These are phyloP conservation scores for Trichoderma orchidacearum DNA, from an alignment of 495 filamentous ascomycete genomes.

Conservation along the genomic window DNA sequence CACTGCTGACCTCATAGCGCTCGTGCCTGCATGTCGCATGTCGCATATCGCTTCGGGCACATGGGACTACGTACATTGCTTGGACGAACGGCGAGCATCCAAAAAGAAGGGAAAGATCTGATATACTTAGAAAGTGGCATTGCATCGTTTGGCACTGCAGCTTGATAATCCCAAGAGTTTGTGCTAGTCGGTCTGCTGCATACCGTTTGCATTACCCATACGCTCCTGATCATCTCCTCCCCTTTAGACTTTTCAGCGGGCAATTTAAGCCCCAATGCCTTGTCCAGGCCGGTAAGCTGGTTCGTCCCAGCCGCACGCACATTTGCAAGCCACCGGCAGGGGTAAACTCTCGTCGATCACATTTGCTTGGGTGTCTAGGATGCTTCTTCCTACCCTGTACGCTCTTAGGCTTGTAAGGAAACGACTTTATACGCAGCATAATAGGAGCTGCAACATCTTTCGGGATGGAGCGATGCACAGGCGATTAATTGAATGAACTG, in stretches of 20 bases:
- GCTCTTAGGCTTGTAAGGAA: not conserved
- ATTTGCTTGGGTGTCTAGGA: not conserved
- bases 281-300: not conserved
- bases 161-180: not conserved
- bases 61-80: too few species aligned
- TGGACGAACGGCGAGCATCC: not conserved
- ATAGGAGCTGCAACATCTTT: too few species aligned
- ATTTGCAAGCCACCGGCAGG: not conserved
- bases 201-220: not conserved
- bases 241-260: not conserved
- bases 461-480: too few species aligned
- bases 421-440: not conserved
- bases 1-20: not conserved
- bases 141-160: too few species aligned
- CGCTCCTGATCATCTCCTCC: not conserved
- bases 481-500: not conserved
- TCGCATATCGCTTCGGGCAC: too few species aligned
- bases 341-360: not conserved
- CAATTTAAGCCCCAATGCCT: not conserved
- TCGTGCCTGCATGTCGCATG: not conserved
- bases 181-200: not conserved
- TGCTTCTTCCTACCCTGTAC: not conserved
- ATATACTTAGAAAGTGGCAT: too few species aligned
- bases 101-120: too few species aligned
- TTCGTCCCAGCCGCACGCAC: not conserved